These are phyloP conservation scores for Pilasporangium apinafurcum DNA, from an alignment of 352 stramenopile species.

Conservation along the genomic window DNA sequence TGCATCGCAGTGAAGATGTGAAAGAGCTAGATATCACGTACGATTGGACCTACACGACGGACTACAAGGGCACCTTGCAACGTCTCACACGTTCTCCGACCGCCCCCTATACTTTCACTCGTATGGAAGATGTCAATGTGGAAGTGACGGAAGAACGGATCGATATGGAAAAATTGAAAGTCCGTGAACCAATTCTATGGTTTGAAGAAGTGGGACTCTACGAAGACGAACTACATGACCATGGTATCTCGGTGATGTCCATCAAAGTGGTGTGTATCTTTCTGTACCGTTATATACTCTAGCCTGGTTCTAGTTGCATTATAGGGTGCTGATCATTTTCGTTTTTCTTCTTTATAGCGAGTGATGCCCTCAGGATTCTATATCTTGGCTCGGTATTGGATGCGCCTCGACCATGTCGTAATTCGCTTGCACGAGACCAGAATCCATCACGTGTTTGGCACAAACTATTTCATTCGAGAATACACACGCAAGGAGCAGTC, in stretches of 20 bases:
- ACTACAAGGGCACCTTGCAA: conserved; percentile 77
- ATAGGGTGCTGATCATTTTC: background rate
- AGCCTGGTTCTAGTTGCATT: background rate
- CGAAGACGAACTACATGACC: conserved; percentile 81
- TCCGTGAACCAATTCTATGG: conserved; percentile 79
- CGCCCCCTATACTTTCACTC: conserved; percentile 8
- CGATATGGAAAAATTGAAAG: conserved; percentile 72
- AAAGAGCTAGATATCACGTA: conserved; percentile 81
- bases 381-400: conserved; percentile 72
- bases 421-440: conserved; percentile 78
- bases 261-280: conserved; percentile 70
- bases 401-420: conserved; percentile 77
- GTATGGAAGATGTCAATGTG: conserved; percentile 22
- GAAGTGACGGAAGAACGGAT: conserved; percentile 55
- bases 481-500: conserved; percentile 74
- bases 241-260: conserved; percentile 72
- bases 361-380: conserved; percentile 84
- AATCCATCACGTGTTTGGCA: conserved; percentile 77
- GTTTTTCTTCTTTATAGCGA: conserved; percentile 23
- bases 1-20: conserved; percentile 48
- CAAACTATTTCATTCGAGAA: conserved; percentile 65
- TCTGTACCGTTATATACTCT: background rate
- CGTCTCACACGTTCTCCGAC: conserved; percentile 16
- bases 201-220: conserved; percentile 77
- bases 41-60: conserved; percentile 80